These are phyloP conservation scores for Penicillium mononematosum DNA, from an alignment of 495 filamentous ascomycete genomes.

Conservation along the genomic window DNA sequence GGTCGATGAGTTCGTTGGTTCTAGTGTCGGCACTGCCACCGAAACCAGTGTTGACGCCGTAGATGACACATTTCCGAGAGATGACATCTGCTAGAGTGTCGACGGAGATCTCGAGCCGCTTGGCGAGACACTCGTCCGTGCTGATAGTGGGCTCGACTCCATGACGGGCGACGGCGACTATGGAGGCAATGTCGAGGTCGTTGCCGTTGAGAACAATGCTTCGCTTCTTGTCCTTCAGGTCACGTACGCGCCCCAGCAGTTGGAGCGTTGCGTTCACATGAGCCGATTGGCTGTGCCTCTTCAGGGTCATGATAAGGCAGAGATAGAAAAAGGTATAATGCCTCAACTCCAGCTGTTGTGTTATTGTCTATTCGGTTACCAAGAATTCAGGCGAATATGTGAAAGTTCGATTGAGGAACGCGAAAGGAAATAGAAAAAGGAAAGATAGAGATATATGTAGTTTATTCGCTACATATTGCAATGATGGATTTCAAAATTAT, in stretches of 20 bases:
- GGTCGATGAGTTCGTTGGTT: slow-evolving; percentile 35
- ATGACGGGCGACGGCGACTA: slow-evolving; percentile 20
- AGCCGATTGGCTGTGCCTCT: background rate
- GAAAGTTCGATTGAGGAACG: background rate
- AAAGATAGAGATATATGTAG: background rate
- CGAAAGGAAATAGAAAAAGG: background rate
- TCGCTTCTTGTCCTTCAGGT: slow-evolving; percentile 8
- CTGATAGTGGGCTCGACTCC: slow-evolving; percentile 14
- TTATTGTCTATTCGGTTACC: background rate
- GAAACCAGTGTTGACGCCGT: slow-evolving; percentile 66
- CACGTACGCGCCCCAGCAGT: slow-evolving; percentile 3
- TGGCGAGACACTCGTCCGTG: slow-evolving; percentile 10
- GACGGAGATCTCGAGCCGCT: slow-evolving; percentile 15
- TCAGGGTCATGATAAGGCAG: background rate
- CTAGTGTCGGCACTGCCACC: slow-evolving; percentile 64
- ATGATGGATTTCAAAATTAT: too few relatives aligned
- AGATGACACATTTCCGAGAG: slow-evolving; percentile 15
- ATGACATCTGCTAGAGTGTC: slow-evolving; percentile 15
- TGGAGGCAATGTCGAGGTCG: slow-evolving; percentile 19
- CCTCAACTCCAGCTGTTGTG: background rate
- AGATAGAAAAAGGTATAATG: background rate
- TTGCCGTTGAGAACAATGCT: slow-evolving; percentile 19
- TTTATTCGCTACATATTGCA: too few relatives aligned
- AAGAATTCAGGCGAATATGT: background rate
- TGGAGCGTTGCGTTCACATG: slow-evolving; percentile 7